Evolutionary conservation across 2,329 filamentous ascomycete species (phyloP).

Genomic region (Nothomitra cinnamomea): DNA sequence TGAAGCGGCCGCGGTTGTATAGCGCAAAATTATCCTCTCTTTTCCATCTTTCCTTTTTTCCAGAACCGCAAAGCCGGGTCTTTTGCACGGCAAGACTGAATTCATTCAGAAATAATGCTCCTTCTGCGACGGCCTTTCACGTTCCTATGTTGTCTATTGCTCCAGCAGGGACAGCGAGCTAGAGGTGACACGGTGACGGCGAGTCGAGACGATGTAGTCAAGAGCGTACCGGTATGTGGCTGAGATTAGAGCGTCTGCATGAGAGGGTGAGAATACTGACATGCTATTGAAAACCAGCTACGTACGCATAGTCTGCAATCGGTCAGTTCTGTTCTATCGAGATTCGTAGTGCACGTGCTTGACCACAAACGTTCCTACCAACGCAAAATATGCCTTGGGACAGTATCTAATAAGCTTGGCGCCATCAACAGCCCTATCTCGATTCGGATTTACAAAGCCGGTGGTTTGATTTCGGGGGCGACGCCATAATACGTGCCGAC

Average conservation of each 20-base stretch:
- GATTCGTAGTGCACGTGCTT: background rate
- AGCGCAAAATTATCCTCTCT: background rate
- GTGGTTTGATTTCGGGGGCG: slow-evolving; percentile 98
- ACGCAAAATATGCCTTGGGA: too few relatives aligned
- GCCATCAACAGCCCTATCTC: slow-evolving; percentile 58
- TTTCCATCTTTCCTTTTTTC: background rate
- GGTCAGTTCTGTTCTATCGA: slow-evolving; percentile 34
- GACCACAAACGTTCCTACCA: background rate
- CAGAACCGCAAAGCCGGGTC: slow-evolving; percentile 1
- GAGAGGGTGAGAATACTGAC: background rate
- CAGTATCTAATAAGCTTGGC: background rate
- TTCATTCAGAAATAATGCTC: slow-evolving; percentile 14
- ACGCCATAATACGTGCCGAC: slow-evolving; percentile 65
- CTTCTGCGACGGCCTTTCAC: slow-evolving; percentile 20
- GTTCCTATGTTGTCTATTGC: background rate
- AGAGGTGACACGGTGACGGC: background rate
- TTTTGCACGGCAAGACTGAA: background rate
- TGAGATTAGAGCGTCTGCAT: too few relatives aligned
- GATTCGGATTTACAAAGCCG: slow-evolving; percentile 96
- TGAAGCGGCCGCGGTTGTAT: background rate
- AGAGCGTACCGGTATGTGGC: slow-evolving; percentile 3
- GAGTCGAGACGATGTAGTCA: background rate
- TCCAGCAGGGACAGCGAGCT: background rate
- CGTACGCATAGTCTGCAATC: slow-evolving; percentile 71
- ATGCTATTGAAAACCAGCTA: slow-evolving; percentile 36